A percentile compares a stretch with the other conserved stretches of the same genome.
phyloP scores from a whole-genome alignment of 2,329 filamentous ascomycete species.

The Chrysoporthe cubensis region DNA sequence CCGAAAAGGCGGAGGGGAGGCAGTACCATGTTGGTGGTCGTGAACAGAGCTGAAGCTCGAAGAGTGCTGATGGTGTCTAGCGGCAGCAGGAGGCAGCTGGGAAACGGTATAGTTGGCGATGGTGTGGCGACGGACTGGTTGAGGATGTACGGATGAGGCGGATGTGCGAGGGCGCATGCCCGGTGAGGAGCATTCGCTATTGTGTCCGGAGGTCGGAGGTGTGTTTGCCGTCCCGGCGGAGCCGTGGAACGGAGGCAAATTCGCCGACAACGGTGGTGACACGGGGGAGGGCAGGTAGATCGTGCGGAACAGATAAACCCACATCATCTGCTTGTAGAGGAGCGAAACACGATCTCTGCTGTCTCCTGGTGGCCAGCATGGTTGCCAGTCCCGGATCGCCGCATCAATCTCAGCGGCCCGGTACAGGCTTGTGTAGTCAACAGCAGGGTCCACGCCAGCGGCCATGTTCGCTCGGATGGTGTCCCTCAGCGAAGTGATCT shows the following conservation, averaged over 20 bases:
- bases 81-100: constrained; percentile 29
- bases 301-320: constrained; percentile 66
- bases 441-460: constrained; percentile 64
- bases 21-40: constrained; percentile 31
- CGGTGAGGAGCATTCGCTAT: constrained; percentile 43
- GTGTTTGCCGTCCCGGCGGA: constrained; percentile 32
- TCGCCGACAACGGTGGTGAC: constrained; percentile 29
- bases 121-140: constrained; percentile 32
- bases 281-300: constrained; percentile 56
- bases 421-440: constrained; percentile 74
- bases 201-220: constrained; percentile 36
- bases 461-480: constrained; percentile 71
- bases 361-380: constrained; percentile 61
- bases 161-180: constrained; percentile 32
- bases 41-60: constrained; percentile 30
- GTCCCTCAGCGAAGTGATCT: constrained; percentile 78
- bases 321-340: constrained; percentile 69
- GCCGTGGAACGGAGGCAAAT: constrained; percentile 29
- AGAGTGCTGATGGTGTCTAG: constrained; percentile 27
- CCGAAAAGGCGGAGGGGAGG: constrained; percentile 52
- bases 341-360: constrained; percentile 59
- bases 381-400: constrained; percentile 75
- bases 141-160: constrained; percentile 23
- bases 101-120: constrained; percentile 34
- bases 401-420: constrained; percentile 76